Conservation (phyloP, 345 rosid species). For the Gossypium stocksii region DNA sequence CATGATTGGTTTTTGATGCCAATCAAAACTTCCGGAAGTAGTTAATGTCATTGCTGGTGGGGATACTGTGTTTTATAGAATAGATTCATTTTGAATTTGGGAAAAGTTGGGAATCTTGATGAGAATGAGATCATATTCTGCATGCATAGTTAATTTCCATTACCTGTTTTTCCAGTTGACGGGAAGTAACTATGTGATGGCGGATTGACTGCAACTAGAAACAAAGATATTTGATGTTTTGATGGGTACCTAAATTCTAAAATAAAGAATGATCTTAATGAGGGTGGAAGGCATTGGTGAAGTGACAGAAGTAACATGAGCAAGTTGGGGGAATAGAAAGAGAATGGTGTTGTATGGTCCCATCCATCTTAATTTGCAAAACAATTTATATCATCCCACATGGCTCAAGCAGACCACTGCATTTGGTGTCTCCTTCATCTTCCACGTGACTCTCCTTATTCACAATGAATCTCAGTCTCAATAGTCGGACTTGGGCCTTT, state of each 20-base stretch:
- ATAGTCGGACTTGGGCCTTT: neutral
- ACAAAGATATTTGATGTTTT: too few species aligned
- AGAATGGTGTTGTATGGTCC: neutral
- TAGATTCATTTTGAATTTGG: too few species aligned
- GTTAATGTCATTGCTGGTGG: too few species aligned
- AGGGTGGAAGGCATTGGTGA: neutral
- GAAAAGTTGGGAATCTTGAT: too few species aligned
- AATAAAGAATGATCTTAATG: too few species aligned
- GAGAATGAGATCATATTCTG: too few species aligned
- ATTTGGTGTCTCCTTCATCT: neutral
- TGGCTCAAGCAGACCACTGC: slow-evolving; percentile 2
- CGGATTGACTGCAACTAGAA: too few species aligned
- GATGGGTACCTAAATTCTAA: too few species aligned
- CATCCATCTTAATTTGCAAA: neutral
- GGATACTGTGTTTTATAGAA: too few species aligned
- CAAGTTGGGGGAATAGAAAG: neutral
- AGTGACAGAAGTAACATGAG: neutral
- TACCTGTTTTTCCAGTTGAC: too few species aligned
- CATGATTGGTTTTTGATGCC: neutral
- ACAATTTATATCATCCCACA: neutral
- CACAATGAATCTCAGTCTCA: neutral
- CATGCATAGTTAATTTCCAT: too few species aligned
- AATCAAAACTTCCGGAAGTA: neutral
- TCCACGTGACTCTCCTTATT: slow-evolving; percentile 4
- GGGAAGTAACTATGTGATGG: too few species aligned